Percentiles rank a stretch among this genome's conserved stretches.
phyloP scores from a whole-genome alignment of 345 rosid species.

The Salix exigua region DNA sequence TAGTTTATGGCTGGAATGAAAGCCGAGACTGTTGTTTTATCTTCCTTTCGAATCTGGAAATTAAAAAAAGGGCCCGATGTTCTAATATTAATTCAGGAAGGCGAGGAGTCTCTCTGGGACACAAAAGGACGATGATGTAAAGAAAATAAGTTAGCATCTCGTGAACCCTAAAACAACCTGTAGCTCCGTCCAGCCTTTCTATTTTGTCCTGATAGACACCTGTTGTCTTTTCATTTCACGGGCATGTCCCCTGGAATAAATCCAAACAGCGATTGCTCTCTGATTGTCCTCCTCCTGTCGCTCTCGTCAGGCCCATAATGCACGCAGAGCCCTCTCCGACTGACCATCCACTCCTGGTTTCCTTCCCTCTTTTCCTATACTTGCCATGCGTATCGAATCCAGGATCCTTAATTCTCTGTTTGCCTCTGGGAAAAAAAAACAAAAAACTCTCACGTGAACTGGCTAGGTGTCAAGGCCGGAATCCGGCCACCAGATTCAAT shows the following conservation, averaged over 20 bases:
- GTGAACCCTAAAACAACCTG: constrained; percentile 6
- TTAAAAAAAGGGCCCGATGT: too few relatives aligned
- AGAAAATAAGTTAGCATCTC: background rate
- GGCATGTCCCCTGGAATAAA: constrained; percentile 6
- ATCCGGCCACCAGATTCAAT: too few relatives aligned
- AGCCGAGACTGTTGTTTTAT: too few relatives aligned
- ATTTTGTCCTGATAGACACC: background rate
- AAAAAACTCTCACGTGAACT: background rate
- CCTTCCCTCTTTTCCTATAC: background rate
- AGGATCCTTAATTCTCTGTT: background rate
- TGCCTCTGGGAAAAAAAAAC: background rate
- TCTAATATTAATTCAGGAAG: too few relatives aligned
- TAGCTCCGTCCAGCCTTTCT: background rate
- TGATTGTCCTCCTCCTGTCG: background rate
- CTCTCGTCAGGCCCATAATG: background rate
- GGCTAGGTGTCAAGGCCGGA: too few relatives aligned
- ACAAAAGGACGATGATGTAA: background rate
- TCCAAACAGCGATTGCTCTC: background rate
- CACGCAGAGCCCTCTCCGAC: background rate
- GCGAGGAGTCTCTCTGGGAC: background rate
- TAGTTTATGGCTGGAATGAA: too few relatives aligned
- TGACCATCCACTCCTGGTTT: background rate
- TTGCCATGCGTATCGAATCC: background rate
- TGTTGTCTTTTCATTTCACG: constrained; percentile 22
- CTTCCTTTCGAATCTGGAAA: too few relatives aligned